Evolutionary conservation across 2,329 filamentous ascomycete genomes (phyloP).

Genomic region (Pseudocercospora fijiensis): DNA sequence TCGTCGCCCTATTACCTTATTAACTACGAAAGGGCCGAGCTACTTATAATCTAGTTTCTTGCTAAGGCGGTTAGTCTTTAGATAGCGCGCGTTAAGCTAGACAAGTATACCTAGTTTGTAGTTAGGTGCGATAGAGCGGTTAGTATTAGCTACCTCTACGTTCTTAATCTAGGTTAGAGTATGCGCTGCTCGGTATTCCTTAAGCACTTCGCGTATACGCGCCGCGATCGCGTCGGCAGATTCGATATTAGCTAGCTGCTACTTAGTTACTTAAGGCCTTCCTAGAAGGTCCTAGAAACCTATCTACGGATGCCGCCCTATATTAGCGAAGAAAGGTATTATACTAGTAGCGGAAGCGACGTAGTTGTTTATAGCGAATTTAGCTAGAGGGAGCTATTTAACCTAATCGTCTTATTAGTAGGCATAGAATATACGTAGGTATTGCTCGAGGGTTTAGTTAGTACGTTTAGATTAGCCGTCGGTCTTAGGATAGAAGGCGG

Average conservation of each 20-base stretch:
- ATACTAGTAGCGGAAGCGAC: not conserved
- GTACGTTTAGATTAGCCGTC: not conserved
- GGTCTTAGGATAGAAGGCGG: not conserved
- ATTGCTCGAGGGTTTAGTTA: not conserved
- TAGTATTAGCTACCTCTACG: not conserved
- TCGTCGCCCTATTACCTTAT: not conserved
- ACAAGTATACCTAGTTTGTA: not conserved
- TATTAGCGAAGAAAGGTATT: constrained; percentile 6
- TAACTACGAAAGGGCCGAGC: not conserved
- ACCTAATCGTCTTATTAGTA: constrained; percentile 5
- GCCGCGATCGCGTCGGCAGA: not conserved
- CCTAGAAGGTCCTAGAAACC: not conserved
- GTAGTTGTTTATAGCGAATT: constrained; percentile 12
- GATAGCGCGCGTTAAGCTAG: not conserved
- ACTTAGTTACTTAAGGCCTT: not conserved
- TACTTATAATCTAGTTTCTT: not conserved
- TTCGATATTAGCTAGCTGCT: not conserved
- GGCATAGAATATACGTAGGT: not conserved
- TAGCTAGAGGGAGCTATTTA: not conserved
- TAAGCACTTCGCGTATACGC: not conserved
- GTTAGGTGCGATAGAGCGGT: not conserved
- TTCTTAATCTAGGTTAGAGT: not conserved
- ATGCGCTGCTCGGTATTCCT: not conserved
- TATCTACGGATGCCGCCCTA: not conserved
- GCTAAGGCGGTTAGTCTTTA: not conserved